Conservation (phyloP, 2,329 filamentous ascomycete species). For the Diplocarpon mali region DNA sequence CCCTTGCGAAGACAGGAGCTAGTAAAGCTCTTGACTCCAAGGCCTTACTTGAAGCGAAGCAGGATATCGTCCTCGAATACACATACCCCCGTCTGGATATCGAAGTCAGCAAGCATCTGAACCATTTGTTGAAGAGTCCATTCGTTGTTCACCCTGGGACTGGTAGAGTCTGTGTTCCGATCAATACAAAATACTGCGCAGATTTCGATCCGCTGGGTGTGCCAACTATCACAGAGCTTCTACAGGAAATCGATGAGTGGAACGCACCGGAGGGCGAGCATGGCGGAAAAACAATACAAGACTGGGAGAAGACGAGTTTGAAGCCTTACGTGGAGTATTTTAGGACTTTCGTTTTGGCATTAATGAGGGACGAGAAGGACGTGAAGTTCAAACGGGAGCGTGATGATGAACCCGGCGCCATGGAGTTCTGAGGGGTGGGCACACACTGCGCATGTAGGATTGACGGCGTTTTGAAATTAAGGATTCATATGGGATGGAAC, state of each 20-base stretch:
- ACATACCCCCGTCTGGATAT: slow-evolving; percentile 95
- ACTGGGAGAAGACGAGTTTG: slow-evolving; percentile 96
- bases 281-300: slow-evolving; percentile 46
- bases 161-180: slow-evolving; percentile 88
- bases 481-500: no score
- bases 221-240: slow-evolving; percentile 75
- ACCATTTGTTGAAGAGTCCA: slow-evolving; percentile 93
- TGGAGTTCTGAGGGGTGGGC: slow-evolving; percentile 47
- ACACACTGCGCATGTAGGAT: no score
- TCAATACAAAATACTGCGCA: slow-evolving; percentile 63
- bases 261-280: slow-evolving; percentile 36
- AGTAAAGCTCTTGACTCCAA: slow-evolving; percentile 61
- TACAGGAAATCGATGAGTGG: slow-evolving; percentile 82
- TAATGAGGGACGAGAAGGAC: slow-evolving; percentile 68
- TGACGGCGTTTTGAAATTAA: no score
- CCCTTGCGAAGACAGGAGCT: slow-evolving; percentile 65
- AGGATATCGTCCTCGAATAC: slow-evolving; percentile 93
- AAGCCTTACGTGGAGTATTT: slow-evolving; percentile 91
- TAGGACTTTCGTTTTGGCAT: slow-evolving; percentile 61
- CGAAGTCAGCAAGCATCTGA: slow-evolving; percentile 93
- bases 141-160: slow-evolving; percentile 96
- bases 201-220: slow-evolving; percentile 79
- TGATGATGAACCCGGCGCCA: slow-evolving; percentile 38
- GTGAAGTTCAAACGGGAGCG: slow-evolving; percentile 38
- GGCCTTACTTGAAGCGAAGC: slow-evolving; percentile 76